phyloP scores from a whole-genome alignment of 805 yeast species.

The Barnettozyma sucrosica region DNA sequence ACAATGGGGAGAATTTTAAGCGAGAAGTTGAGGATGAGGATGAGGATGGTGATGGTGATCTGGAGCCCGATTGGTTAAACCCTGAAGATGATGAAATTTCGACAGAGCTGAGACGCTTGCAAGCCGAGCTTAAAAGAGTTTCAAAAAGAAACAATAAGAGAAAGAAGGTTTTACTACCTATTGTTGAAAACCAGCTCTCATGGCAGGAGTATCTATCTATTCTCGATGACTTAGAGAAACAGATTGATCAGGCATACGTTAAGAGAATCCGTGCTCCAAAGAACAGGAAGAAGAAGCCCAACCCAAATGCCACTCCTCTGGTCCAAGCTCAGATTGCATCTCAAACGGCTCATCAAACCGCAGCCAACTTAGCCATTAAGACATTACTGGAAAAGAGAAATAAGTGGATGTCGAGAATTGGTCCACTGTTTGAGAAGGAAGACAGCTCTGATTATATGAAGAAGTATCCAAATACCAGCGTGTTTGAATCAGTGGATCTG shows the following conservation, averaged over 20 bases:
- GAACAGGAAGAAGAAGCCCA: constrained; percentile 34
- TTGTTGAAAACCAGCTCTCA: constrained; percentile 83
- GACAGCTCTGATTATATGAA: constrained; percentile 19
- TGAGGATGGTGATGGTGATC: constrained; percentile 21
- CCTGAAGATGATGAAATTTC: constrained; percentile 94
- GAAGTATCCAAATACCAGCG: constrained; percentile 20
- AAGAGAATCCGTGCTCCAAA: constrained; percentile 74
- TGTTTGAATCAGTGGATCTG: constrained; percentile 19
- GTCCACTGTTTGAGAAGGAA: constrained; percentile 62
- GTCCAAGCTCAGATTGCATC: constrained; percentile 24
- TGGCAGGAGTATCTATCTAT: constrained; percentile 92
- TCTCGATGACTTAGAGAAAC: constrained; percentile 90
- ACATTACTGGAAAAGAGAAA: constrained; percentile 78
- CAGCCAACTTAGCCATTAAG: constrained; percentile 71
- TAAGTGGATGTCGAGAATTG: constrained; percentile 87
- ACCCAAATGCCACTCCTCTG: constrained; percentile 27
- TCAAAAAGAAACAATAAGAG: constrained; percentile 60
- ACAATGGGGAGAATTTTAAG: constrained; percentile 21
- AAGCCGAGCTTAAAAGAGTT: constrained; percentile 57
- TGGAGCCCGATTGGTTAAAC: constrained; percentile 56
- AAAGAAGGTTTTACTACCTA: constrained; percentile 59
- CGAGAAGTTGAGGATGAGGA: constrained; percentile 15
- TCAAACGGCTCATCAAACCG: constrained; percentile 51
- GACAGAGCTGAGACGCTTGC: constrained; percentile 71
- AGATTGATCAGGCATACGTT: constrained; percentile 89